Conservation (phyloP, 345 rosid genomes). For the Eucalyptus sp. region DNA sequence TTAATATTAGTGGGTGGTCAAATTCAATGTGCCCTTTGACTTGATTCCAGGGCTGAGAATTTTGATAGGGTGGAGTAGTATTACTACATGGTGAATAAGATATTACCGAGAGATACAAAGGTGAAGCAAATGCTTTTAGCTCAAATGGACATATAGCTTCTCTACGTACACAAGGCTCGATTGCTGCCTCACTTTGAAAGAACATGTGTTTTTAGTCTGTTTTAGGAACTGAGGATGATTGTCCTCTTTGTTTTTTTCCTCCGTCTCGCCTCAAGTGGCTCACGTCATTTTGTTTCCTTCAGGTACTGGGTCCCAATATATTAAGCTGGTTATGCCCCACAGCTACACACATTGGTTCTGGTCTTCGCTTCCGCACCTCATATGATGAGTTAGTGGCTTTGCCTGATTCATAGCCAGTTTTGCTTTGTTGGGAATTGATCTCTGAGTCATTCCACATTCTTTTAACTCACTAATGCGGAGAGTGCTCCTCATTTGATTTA, state of each 20-base stretch:
- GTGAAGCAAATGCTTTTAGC: not conserved
- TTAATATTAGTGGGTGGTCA: not conserved
- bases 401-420: conserved; percentile 2
- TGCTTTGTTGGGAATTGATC: not conserved
- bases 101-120: not conserved
- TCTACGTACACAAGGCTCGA: not conserved
- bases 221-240: not conserved
- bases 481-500: not conserved
- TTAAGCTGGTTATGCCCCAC: conserved; percentile 73
- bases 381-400: conserved; percentile 21
- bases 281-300: conserved; percentile 2
- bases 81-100: not conserved
- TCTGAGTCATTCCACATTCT: not conserved
- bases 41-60: not conserved
- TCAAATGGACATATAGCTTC: not conserved
- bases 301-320: conserved; percentile 76
- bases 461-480: not conserved
- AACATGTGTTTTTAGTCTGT: not conserved
- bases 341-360: conserved; percentile 53
- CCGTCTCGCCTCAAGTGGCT: not conserved
- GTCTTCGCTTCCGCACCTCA: conserved; percentile 63
- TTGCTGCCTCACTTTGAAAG: not conserved
- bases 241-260: not conserved
- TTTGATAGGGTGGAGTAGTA: not conserved
- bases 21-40: not conserved